Evolutionary conservation across 164 flowering plant species (phyloP).

Genomic region (Macadamia tetraphylla): DNA sequence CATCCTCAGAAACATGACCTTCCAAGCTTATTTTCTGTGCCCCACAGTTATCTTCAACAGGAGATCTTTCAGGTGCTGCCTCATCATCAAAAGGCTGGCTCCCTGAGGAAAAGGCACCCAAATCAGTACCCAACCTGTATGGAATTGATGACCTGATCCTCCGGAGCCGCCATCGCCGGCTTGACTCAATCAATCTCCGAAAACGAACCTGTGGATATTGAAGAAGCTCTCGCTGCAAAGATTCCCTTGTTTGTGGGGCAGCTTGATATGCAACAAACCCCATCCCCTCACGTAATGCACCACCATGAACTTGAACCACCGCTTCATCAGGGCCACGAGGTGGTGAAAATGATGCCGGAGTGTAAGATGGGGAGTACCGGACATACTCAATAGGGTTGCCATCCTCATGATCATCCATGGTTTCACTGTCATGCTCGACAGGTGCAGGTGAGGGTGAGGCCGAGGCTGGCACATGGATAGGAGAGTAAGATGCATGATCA

Average conservation of each 20-base stretch:
- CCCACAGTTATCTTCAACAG: constrained; percentile 11
- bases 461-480: background rate
- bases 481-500: constrained; percentile 11
- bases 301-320: constrained; percentile 1
- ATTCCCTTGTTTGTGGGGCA: background rate
- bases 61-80: constrained; percentile 11
- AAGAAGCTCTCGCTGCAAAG: constrained; percentile 8
- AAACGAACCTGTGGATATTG: constrained; percentile 16
- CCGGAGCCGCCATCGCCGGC: constrained; percentile 10
- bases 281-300: background rate
- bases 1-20: constrained; percentile 1
- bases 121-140: too few relatives aligned
- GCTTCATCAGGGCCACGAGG: background rate
- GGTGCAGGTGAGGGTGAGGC: background rate
- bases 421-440: background rate
- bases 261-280: constrained; percentile 7
- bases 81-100: constrained; percentile 4
- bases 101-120: too few relatives aligned
- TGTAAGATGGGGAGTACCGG: constrained; percentile 12
- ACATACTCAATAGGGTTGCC: constrained; percentile 8
- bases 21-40: constrained; percentile 10
- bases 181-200: constrained; percentile 21
- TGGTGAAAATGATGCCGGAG: constrained; percentile 2
- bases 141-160: background rate
- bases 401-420: background rate